Percentiles rank a stretch among this genome's conserved stretches.
phyloP scores from a whole-genome alignment of 83 land plant species.

The Isoetes engelmannii region DNA sequence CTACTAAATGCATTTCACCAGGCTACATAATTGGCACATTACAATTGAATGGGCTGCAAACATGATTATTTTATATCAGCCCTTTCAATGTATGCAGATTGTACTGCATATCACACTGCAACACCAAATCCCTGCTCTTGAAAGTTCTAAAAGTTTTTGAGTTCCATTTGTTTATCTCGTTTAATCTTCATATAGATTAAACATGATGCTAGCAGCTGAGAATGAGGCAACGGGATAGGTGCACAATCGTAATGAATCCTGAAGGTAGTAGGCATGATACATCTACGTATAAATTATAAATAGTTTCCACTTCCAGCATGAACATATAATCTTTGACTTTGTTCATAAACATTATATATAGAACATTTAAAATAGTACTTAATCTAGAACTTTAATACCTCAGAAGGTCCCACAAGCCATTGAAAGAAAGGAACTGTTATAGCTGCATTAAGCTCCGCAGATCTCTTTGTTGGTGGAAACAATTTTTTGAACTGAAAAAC shows the following conservation, averaged over 20 bases:
- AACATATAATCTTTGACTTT: not conserved
- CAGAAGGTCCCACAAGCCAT: constrained; percentile 96
- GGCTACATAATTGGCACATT: too few species aligned
- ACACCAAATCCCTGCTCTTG: too few species aligned
- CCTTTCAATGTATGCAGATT: too few species aligned
- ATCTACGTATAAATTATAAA: not conserved
- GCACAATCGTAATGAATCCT: not conserved
- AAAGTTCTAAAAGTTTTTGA: too few species aligned
- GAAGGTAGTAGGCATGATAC: not conserved
- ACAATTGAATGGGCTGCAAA: too few species aligned
- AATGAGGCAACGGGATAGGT: too few species aligned
- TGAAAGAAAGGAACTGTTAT: constrained; percentile 89
- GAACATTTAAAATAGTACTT: not conserved
- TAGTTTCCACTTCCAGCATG: not conserved
- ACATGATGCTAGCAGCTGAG: too few species aligned
- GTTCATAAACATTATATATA: not conserved
- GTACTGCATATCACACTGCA: too few species aligned
- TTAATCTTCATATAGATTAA: too few species aligned
- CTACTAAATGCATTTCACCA: not conserved
- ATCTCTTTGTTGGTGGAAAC: constrained; percentile 93
- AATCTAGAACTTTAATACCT: constrained; percentile 33
- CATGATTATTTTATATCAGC: too few species aligned
- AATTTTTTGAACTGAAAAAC: constrained; percentile 73
- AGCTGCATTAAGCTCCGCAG: constrained; percentile 85
- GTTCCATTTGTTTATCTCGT: too few species aligned